phyloP scores from a whole-genome alignment of 1,139 yeast species.

The Lodderomyces theae region DNA sequence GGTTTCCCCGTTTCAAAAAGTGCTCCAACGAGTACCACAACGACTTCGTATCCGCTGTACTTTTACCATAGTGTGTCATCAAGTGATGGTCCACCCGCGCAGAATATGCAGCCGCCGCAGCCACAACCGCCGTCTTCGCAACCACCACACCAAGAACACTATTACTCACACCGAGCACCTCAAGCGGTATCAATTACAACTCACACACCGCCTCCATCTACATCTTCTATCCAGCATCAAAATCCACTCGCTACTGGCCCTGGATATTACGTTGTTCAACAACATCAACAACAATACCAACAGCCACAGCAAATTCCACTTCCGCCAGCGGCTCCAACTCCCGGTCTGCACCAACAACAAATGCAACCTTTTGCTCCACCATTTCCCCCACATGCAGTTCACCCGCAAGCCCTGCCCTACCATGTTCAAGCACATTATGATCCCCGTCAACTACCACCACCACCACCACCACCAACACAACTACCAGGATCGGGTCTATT shows the following conservation, averaged over 20 bases:
- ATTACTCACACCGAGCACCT: background rate
- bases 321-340: constrained; percentile 4
- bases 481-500: constrained; percentile 7
- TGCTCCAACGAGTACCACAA: constrained; percentile 2
- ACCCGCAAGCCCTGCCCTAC: background rate
- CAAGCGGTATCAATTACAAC: background rate
- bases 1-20: background rate
- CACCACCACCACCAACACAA: too few species aligned
- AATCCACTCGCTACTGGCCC: constrained; percentile 3
- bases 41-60: background rate
- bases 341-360: constrained; percentile 1
- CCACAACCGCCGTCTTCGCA: background rate
- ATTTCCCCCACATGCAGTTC: constrained; percentile 2
- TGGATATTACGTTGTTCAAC: constrained; percentile 6
- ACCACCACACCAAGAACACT: background rate
- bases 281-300: too few species aligned
- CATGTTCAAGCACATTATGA: constrained; percentile 8
- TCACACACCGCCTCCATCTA: background rate
- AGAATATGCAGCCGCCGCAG: too few species aligned
- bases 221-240: constrained; percentile 1
- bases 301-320: constrained; percentile 1
- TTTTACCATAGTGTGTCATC: background rate
- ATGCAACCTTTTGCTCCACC: constrained; percentile 4
- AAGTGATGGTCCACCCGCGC: too few species aligned
- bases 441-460: constrained; percentile 11